A percentile compares a stretch with the other conserved stretches of the same genome.
phyloP scores from a whole-genome alignment of 108 stramenopile genomes.

The Fistulifera solaris region DNA sequence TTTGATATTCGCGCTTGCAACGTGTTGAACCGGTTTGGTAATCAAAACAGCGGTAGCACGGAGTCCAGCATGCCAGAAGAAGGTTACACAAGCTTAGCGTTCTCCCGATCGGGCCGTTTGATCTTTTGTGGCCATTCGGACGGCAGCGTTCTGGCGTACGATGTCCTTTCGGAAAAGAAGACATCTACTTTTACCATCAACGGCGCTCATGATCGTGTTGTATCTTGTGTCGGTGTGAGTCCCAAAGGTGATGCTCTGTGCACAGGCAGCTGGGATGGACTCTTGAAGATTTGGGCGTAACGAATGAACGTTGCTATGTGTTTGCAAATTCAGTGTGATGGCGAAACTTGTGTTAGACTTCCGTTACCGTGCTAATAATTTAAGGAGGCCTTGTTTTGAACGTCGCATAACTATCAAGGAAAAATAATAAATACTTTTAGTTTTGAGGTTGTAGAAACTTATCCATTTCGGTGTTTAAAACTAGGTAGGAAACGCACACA shows the following conservation, averaged over 20 bases:
- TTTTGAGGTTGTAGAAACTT: too few relatives aligned
- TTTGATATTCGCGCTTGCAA: conserved; percentile 93
- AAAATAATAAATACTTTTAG: too few relatives aligned
- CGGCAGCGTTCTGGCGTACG: conserved; percentile 63
- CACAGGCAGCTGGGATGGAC: conserved; percentile 98
- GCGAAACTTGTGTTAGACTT: too few relatives aligned
- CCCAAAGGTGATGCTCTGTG: conserved; percentile 88
- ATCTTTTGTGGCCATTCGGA: conserved; percentile 88
- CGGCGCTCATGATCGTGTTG: conserved; percentile 86
- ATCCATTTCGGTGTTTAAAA: too few relatives aligned
- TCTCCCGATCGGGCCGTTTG: conserved; percentile 69
- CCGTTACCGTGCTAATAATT: too few relatives aligned
- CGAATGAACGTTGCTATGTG: background rate
- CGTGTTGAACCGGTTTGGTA: conserved; percentile 72
- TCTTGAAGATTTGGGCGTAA: conserved; percentile 85
- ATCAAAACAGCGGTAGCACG: conserved; percentile 30
- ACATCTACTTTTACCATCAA: conserved; percentile 50
- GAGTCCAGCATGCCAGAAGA: conserved; percentile 9
- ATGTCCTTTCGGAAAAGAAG: conserved; percentile 40
- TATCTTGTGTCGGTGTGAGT: conserved; percentile 92
- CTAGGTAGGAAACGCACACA: too few relatives aligned
- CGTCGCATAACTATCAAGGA: too few relatives aligned
- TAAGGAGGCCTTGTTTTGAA: too few relatives aligned
- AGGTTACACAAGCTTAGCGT: conserved; percentile 77
- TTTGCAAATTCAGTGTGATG: too few relatives aligned